A percentile compares a stretch with the other conserved stretches of the same genome.
Evolutionary conservation across 108 stramenopile genomes (phyloP).

Genomic region (Pseudonitzschia delicatissima): DNA sequence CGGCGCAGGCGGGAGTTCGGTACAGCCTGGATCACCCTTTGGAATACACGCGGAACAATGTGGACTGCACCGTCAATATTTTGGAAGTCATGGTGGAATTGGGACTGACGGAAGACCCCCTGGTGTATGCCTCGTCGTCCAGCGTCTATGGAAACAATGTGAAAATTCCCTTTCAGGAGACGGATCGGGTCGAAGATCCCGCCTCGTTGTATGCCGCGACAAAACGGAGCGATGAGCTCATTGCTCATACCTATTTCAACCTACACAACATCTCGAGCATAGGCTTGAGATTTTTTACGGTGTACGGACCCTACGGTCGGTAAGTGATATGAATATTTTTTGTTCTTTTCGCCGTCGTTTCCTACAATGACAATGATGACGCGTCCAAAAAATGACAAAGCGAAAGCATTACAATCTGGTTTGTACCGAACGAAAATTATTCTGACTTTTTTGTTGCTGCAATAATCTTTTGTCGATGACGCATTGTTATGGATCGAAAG

Average conservation of each 20-base stretch:
- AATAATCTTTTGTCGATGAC: no score
- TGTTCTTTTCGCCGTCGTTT: no score
- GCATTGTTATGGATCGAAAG: no score
- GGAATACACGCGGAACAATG: constrained; percentile 39
- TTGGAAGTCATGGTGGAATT: constrained; percentile 26
- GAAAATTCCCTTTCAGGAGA: constrained; percentile 33
- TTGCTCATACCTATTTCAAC: constrained; percentile 43
- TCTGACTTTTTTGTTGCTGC: no score
- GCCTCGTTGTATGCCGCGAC: constrained; percentile 41
- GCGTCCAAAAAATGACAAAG: no score
- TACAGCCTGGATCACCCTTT: constrained; percentile 39
- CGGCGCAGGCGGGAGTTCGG: constrained; percentile 41
- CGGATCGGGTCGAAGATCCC: constrained; percentile 34
- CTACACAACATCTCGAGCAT: constrained; percentile 38
- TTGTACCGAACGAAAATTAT: no score
- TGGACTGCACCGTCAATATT: constrained; percentile 31
- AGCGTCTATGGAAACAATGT: constrained; percentile 37
- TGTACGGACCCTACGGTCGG: constrained; percentile 38
- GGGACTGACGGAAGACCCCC: constrained; percentile 14
- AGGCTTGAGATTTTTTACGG: constrained; percentile 38
- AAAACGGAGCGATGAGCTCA: constrained; percentile 37
- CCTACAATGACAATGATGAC: no score
- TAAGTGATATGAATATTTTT: no score
- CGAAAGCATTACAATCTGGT: no score
- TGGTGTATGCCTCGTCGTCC: constrained; percentile 35